Percentiles rank a stretch among this genome's conserved stretches.
phyloP scores from a whole-genome alignment of 192 early-diverging fungal species.

The Rhizoclosmatium sp. region DNA sequence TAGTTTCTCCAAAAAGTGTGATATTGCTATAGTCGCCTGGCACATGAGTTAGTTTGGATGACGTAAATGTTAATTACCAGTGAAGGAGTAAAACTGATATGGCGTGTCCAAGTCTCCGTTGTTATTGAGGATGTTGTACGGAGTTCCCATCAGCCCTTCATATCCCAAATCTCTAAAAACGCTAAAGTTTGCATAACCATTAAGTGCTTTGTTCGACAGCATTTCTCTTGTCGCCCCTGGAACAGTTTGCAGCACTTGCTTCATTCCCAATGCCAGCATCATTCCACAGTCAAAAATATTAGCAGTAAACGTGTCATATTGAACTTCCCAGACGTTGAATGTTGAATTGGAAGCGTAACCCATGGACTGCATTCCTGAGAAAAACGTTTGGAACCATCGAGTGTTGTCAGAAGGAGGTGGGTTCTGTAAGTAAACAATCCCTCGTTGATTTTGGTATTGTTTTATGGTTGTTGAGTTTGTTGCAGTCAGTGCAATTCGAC shows the following conservation, averaged over 20 bases:
- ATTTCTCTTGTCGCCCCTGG: neutral
- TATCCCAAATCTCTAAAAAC: conserved; percentile 27
- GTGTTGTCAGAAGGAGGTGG: neutral
- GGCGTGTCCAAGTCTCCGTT: conserved; percentile 19
- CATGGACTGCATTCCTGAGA: neutral
- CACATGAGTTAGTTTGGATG: no score
- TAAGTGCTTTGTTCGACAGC: neutral
- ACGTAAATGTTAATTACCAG: neutral
- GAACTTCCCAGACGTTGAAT: conserved; percentile 1
- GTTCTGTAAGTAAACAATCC: neutral
- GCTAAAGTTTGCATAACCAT: conserved; percentile 4
- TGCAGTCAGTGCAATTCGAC: neutral
- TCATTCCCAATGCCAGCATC: neutral
- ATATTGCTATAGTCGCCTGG: neutral
- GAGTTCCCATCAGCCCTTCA: neutral
- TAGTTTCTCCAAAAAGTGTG: conserved; percentile 19
- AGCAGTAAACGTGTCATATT: neutral
- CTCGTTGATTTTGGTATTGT: neutral
- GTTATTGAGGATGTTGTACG: neutral
- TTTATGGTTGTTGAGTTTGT: neutral
- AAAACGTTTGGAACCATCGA: neutral
- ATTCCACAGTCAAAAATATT: conserved; percentile 3
- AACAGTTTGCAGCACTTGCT: neutral
- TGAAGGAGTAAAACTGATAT: conserved; percentile 21
- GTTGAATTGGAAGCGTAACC: neutral